phyloP scores from a whole-genome alignment of 1,139 yeast species.

The Scheffersomyces segobiensis region DNA sequence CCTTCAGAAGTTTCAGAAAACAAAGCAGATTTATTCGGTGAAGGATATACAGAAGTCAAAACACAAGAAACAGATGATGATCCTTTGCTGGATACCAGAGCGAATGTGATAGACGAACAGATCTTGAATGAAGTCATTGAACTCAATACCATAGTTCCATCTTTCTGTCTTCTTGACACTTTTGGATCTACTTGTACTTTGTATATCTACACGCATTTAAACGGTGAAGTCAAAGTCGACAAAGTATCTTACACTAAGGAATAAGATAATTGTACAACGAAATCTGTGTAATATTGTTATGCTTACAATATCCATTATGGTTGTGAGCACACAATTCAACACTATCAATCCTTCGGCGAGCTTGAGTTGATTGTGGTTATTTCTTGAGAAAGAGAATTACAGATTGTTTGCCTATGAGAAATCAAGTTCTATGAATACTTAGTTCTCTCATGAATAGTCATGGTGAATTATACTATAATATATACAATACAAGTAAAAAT shows the following conservation, averaged over 20 bases:
- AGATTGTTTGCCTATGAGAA: neutral
- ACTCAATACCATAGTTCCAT: conserved; percentile 55
- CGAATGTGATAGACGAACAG: conserved; percentile 17
- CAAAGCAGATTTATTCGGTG: conserved; percentile 6
- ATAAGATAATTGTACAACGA: conserved; percentile 8
- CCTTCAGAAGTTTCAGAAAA: conserved; percentile 1
- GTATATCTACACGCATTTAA: conserved; percentile 79
- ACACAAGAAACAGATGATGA: conserved; percentile 12
- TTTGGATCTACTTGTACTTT: conserved; percentile 76
- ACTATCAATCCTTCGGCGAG: neutral
- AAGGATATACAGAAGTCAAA: conserved; percentile 12
- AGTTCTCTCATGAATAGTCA: neutral
- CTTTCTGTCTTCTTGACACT: conserved; percentile 84
- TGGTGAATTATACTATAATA: neutral
- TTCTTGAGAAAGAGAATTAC: neutral
- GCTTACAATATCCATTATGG: too few relatives aligned
- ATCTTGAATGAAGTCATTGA: conserved; percentile 16
- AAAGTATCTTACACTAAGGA: conserved; percentile 80
- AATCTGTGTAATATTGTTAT: neutral
- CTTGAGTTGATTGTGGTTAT: neutral
- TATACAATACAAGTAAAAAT: neutral
- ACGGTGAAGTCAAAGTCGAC: conserved; percentile 88
- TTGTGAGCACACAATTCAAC: too few relatives aligned
- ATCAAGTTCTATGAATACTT: neutral
- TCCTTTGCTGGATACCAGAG: conserved; percentile 1